Evolutionary conservation across 1,284 basidiomycete species (phyloP).

Genomic region (Heliocybe sulcata): DNA sequence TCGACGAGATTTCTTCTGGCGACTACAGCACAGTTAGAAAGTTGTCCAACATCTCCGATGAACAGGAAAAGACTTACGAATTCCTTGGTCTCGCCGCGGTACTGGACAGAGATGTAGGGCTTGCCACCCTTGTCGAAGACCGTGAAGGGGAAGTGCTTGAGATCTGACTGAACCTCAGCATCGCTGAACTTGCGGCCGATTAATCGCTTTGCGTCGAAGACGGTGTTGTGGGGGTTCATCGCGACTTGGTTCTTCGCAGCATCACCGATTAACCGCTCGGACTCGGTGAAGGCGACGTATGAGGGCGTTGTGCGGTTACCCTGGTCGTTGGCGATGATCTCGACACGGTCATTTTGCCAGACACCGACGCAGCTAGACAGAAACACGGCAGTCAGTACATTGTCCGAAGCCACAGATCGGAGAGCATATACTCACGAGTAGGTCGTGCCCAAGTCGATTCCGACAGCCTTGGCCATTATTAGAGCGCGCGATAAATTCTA

Average conservation of each 20-base stretch:
- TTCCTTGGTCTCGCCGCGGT: constrained; percentile 88
- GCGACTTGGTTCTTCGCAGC: constrained; percentile 95
- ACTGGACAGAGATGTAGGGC: constrained; percentile 85
- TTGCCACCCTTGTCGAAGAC: constrained; percentile 79
- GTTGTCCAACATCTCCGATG: constrained; percentile 2
- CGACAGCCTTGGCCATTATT: constrained; percentile 76
- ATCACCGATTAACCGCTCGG: constrained; percentile 92
- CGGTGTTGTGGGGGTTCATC: constrained; percentile 78
- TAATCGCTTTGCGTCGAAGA: constrained; percentile 88
- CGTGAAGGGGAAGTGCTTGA: constrained; percentile 95
- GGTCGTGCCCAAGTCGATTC: constrained; percentile 88
- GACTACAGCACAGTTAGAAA: constrained; percentile 54
- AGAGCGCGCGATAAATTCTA: neutral
- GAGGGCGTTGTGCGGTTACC: constrained; percentile 96
- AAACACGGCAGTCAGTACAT: constrained; percentile 5
- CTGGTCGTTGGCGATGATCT: constrained; percentile 97
- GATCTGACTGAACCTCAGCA: constrained; percentile 86
- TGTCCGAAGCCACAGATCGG: constrained; percentile 4
- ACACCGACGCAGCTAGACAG: constrained; percentile 76
- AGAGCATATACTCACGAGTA: constrained; percentile 55
- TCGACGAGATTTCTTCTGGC: constrained; percentile 95
- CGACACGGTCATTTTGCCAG: constrained; percentile 98
- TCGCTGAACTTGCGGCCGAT: constrained; percentile 86
- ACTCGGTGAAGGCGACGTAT: constrained; percentile 90
- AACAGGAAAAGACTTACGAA: constrained; percentile 71